Percentiles rank a stretch among this genome's conserved stretches.
Evolutionary conservation across 805 yeast species (phyloP).

Genomic region (Metschnikowia lunata): DNA sequence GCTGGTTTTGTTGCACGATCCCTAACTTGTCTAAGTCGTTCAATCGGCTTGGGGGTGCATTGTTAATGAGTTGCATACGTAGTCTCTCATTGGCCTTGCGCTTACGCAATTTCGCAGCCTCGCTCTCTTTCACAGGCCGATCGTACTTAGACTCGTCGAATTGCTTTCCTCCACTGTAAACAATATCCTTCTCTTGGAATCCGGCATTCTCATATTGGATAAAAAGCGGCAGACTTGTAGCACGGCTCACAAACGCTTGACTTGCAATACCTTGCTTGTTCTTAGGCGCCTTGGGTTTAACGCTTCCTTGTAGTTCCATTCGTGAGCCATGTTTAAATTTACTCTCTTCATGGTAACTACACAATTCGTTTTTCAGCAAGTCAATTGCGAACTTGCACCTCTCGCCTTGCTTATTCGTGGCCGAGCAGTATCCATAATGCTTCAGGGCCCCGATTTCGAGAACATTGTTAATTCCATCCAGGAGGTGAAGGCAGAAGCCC

Average conservation of each 20-base stretch:
- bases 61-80: conserved; percentile 11
- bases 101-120: conserved; percentile 16
- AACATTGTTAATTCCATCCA: conserved; percentile 46
- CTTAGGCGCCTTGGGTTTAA: conserved; percentile 54
- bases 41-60: conserved; percentile 11
- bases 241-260: conserved; percentile 16
- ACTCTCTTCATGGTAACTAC: conserved; percentile 69
- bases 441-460: conserved; percentile 71
- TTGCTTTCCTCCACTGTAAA: conserved; percentile 17
- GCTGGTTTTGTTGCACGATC: conserved; percentile 17
- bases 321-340: conserved; percentile 51
- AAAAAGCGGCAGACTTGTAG: conserved; percentile 22
- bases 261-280: conserved; percentile 26
- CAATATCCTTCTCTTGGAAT: conserved; percentile 12
- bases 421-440: conserved; percentile 66
- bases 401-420: conserved; percentile 42
- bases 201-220: conserved; percentile 16
- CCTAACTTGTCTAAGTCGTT: conserved; percentile 16
- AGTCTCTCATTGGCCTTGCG: conserved; percentile 15
- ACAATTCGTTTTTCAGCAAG: conserved; percentile 46
- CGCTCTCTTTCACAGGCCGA: conserved; percentile 15
- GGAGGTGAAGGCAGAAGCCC: conserved; percentile 53
- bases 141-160: conserved; percentile 18
- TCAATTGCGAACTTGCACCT: conserved; percentile 63
- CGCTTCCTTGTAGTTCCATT: conserved; percentile 68